phyloP scores from a whole-genome alignment of 257 asterid species.

The Lycium barbarum region DNA sequence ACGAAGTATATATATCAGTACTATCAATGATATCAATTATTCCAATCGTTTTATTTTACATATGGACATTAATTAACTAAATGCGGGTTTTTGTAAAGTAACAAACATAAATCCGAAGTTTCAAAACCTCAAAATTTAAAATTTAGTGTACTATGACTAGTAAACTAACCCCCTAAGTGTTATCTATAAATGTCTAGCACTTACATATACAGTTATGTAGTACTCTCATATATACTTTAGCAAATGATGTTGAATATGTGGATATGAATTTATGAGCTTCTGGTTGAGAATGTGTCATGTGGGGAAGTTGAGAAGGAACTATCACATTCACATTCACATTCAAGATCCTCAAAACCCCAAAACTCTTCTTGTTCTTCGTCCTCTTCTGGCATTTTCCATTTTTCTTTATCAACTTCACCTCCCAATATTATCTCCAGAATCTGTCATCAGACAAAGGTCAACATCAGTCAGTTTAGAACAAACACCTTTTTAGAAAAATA shows the following conservation, averaged over 20 bases:
- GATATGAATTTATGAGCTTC: slow-evolving; percentile 47
- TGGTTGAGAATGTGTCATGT: slow-evolving; percentile 52
- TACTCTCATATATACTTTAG: neutral
- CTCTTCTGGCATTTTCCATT: slow-evolving; percentile 77
- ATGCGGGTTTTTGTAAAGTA: neutral
- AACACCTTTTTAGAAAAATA: neutral
- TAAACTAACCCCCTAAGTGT: neutral
- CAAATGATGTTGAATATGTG: neutral
- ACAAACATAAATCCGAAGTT: neutral
- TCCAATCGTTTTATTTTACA: slow-evolving; percentile 2
- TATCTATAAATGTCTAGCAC: slow-evolving; percentile 2
- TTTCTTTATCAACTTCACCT: slow-evolving; percentile 64
- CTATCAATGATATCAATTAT: neutral
- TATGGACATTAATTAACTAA: neutral
- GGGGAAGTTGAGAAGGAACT: slow-evolving; percentile 66
- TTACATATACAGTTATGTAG: neutral
- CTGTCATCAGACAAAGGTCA: slow-evolving; percentile 39
- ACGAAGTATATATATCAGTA: too few species aligned
- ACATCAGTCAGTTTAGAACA: neutral
- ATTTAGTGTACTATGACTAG: neutral
- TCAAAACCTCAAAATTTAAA: neutral
- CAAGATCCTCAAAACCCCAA: slow-evolving; percentile 95
- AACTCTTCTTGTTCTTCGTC: slow-evolving; percentile 75
- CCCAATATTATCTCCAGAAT: slow-evolving; percentile 66
- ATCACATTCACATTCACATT: slow-evolving; percentile 72